Conservation (phyloP, 257 asterid species). For the Solanum appendiculatum region DNA sequence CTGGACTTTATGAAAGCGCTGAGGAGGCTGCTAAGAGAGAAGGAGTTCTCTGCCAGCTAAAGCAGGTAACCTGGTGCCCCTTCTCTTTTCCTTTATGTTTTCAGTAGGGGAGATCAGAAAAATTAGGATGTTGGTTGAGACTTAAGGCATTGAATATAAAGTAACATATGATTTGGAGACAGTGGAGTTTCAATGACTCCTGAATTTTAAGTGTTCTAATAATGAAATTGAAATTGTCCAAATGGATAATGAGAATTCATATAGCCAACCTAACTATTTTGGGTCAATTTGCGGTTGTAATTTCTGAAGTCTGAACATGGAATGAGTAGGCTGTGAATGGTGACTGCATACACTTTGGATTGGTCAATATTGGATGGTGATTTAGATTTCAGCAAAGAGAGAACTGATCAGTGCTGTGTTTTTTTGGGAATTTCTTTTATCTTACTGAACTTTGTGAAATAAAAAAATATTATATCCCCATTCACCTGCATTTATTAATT, state of each 20-base stretch:
- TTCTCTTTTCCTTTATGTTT: not conserved
- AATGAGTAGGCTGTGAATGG: not conserved
- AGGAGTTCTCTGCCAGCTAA: constrained; percentile 55
- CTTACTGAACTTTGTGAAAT: not conserved
- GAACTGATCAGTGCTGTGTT: not conserved
- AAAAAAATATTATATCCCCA: not conserved
- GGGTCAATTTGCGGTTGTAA: not conserved
- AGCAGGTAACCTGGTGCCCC: constrained; percentile 36
- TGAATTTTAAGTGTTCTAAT: not conserved
- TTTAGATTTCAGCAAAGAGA: not conserved
- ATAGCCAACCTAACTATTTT: not conserved
- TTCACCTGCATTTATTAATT: not conserved
- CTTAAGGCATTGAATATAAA: not conserved
- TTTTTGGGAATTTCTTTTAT: not conserved
- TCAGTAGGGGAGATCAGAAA: not conserved
- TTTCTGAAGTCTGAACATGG: not conserved
- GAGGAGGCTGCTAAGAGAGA: constrained; percentile 71
- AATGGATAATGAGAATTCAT: not conserved
- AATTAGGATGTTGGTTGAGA: not conserved
- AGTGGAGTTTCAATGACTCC: not conserved
- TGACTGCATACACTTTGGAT: not conserved
- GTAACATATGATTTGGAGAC: not conserved
- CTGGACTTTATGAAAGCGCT: constrained; percentile 68
- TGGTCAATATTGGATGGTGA: not conserved
- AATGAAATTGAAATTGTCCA: not conserved